Conservation (phyloP, 495 filamentous ascomycete genomes). For the Neurospora tetrasperma region DNA sequence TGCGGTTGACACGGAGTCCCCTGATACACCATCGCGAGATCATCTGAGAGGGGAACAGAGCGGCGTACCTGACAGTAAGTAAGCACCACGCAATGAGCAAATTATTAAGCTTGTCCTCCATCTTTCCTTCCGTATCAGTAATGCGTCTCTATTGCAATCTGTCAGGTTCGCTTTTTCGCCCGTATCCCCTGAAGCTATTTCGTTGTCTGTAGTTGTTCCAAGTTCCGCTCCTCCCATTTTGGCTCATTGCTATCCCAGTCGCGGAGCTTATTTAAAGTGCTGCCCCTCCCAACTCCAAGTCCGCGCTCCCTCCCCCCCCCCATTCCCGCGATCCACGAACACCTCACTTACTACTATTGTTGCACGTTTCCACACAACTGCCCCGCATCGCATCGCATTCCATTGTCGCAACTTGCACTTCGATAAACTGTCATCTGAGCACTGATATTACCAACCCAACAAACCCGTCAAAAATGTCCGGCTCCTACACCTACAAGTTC, state of each 20-base stretch:
- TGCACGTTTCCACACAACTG: background rate
- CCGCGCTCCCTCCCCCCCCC: background rate
- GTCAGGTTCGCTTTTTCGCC: background rate
- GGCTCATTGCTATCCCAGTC: background rate
- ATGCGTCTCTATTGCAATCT: background rate
- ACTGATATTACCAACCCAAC: background rate
- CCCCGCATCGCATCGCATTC: background rate
- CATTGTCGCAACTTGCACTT: background rate
- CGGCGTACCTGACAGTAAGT: background rate
- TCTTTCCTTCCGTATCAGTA: background rate
- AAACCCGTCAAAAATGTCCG: slow-evolving; percentile 18
- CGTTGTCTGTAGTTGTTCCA: background rate
- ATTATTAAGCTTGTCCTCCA: background rate
- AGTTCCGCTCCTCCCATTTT: background rate
- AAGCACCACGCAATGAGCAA: slow-evolving; percentile 1
- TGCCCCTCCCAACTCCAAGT: background rate
- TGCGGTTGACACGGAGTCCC: background rate
- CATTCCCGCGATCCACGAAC: background rate
- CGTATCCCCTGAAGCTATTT: background rate
- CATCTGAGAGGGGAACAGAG: background rate
- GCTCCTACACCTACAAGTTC: slow-evolving; percentile 46
- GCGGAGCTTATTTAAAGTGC: background rate
- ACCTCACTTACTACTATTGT: background rate
- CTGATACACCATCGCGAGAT: background rate
- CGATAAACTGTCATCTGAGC: background rate